These are phyloP conservation scores for Cyberlindnera petersonii DNA, from an alignment of 805 yeast genomes.

Conservation along the genomic window DNA sequence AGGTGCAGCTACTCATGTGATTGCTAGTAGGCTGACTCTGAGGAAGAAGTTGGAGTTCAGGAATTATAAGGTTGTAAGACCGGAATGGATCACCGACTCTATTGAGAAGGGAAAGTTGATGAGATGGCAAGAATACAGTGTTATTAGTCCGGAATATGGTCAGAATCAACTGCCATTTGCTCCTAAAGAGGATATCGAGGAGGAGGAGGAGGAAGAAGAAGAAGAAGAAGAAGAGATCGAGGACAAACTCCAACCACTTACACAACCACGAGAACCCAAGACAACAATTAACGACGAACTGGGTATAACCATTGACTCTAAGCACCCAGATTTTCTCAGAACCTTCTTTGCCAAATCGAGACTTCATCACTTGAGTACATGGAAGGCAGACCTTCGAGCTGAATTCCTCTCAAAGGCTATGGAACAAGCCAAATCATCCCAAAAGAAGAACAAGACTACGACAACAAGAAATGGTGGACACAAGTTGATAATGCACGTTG, in stretches of 20 bases:
- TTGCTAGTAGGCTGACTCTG: slow-evolving; percentile 77
- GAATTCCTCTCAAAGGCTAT: slow-evolving; percentile 52
- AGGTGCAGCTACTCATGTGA: slow-evolving; percentile 74
- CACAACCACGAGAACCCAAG: slow-evolving; percentile 17
- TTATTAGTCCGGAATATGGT: slow-evolving; percentile 50
- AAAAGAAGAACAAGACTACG: slow-evolving; percentile 8
- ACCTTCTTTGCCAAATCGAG: slow-evolving; percentile 78
- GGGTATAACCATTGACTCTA: slow-evolving; percentile 46
- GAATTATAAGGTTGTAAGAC: slow-evolving; percentile 71
- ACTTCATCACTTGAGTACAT: slow-evolving; percentile 80
- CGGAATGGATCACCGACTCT: slow-evolving; percentile 76
- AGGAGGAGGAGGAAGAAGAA: slow-evolving; percentile 12
- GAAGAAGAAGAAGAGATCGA: slow-evolving; percentile 10
- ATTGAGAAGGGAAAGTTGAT: slow-evolving; percentile 43
- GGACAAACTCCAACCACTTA: slow-evolving; percentile 3
- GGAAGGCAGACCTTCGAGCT: slow-evolving; percentile 73
- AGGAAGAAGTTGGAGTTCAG: slow-evolving; percentile 62
- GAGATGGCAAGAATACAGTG: slow-evolving; percentile 69
- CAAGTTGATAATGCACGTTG: slow-evolving; percentile 66
- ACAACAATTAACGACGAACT: slow-evolving; percentile 2
- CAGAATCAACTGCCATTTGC: slow-evolving; percentile 41
- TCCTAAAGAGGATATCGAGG: slow-evolving; percentile 10
- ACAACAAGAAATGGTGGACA: neutral
- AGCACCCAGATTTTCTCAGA: slow-evolving; percentile 69
- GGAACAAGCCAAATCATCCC: slow-evolving; percentile 15